Evolutionary conservation across 208 protist genomes (phyloP).

Genomic region (Leishmania arabica): DNA sequence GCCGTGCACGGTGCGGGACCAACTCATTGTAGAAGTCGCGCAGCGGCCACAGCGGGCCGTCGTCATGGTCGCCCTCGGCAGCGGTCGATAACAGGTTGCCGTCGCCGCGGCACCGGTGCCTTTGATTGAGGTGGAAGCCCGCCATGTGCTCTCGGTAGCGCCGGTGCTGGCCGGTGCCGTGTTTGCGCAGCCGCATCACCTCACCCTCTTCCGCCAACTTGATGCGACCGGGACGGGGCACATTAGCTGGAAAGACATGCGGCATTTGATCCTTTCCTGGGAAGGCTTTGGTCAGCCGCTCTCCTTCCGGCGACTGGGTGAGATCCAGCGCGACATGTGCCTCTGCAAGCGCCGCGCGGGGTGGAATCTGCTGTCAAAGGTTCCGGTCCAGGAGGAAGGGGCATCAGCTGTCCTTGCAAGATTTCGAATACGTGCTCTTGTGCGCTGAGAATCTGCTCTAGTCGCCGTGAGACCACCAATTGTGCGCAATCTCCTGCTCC

Average conservation of each 20-base stretch:
- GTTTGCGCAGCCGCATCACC: slow-evolving; percentile 89
- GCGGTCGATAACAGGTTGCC: slow-evolving; percentile 57
- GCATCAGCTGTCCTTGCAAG: slow-evolving; percentile 56
- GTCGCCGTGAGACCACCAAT: neutral
- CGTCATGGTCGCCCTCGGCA: slow-evolving; percentile 57
- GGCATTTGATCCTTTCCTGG: slow-evolving; percentile 55
- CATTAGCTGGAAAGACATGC: slow-evolving; percentile 71
- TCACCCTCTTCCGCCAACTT: slow-evolving; percentile 97
- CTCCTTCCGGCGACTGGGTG: slow-evolving; percentile 54
- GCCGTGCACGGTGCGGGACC: slow-evolving; percentile 63
- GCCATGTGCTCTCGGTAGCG: slow-evolving; percentile 65
- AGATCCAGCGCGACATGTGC: slow-evolving; percentile 66
- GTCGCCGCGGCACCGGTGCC: slow-evolving; percentile 97
- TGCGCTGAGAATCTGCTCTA: slow-evolving; percentile 53
- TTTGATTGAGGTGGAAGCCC: slow-evolving; percentile 89
- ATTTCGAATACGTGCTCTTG: slow-evolving; percentile 77
- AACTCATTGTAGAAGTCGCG: slow-evolving; percentile 53
- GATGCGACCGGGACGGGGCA: slow-evolving; percentile 91
- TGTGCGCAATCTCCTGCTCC: neutral
- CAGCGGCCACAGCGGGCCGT: slow-evolving; percentile 39
- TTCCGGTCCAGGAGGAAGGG: slow-evolving; percentile 47
- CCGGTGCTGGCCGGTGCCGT: slow-evolving; percentile 79
- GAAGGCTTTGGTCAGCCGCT: slow-evolving; percentile 52
- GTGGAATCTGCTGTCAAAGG: slow-evolving; percentile 41
- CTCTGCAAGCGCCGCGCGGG: slow-evolving; percentile 48